Evolutionary conservation across 805 yeast genomes (phyloP).

Genomic region (Candida chilensis): DNA sequence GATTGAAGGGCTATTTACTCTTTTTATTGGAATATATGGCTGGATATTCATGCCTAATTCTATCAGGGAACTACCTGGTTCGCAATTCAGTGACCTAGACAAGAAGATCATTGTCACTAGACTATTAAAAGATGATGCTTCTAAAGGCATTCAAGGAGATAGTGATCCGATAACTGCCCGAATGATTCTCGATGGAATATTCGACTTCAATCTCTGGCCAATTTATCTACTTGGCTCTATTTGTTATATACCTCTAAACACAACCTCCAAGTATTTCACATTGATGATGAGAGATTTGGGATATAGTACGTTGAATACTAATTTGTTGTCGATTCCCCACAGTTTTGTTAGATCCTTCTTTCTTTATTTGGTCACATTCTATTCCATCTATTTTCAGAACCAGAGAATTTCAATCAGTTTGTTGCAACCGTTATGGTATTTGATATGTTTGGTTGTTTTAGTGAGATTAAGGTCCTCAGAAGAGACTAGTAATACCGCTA

Average conservation of each 20-base stretch:
- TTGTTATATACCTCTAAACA: conserved; percentile 23
- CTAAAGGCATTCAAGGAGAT: conserved; percentile 54
- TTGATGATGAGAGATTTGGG: conserved; percentile 39
- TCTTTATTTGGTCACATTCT: conserved; percentile 22
- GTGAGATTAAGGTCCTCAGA: conserved; percentile 33
- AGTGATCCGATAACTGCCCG: conserved; percentile 43
- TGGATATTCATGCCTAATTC: no score
- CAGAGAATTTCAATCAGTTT: conserved; percentile 14
- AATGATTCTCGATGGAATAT: conserved; percentile 25
- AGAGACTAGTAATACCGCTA: conserved; percentile 30
- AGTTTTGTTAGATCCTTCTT: conserved; percentile 24
- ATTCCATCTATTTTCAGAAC: conserved; percentile 19
- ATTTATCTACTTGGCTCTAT: conserved; percentile 38
- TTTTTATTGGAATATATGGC: conserved; percentile 42
- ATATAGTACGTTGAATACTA: conserved; percentile 41
- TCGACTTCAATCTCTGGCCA: conserved; percentile 51
- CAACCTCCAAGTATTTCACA: conserved; percentile 35
- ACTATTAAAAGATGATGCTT: conserved; percentile 30
- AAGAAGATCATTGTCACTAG: conserved; percentile 29
- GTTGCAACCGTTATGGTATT: conserved; percentile 18
- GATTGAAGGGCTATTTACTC: conserved; percentile 52
- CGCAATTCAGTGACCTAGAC: conserved; percentile 27
- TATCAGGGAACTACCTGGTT: conserved; percentile 46
- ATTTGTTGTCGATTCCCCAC: conserved; percentile 43
- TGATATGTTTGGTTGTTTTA: conserved; percentile 18